These are phyloP conservation scores for Kazachstania viticola DNA, from an alignment of 805 yeast genomes.

Conservation along the genomic window DNA sequence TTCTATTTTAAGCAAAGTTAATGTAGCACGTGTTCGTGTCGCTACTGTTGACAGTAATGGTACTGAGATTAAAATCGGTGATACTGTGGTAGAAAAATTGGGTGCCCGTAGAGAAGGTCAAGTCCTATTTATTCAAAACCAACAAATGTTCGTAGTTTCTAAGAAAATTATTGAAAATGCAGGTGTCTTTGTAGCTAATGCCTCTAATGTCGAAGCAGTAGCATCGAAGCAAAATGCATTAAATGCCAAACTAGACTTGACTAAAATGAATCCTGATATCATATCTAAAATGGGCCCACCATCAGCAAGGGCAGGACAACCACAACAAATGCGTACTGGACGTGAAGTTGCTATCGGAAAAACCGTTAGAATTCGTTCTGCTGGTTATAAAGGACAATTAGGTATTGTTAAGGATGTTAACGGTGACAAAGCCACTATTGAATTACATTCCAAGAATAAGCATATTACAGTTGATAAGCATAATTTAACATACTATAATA, in stretches of 20 bases:
- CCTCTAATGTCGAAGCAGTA: conserved; percentile 68
- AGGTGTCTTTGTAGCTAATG: conserved; percentile 79
- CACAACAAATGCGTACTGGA: conserved; percentile 45
- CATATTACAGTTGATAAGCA: conserved; percentile 74
- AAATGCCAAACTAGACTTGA: conserved; percentile 45
- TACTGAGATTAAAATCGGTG: conserved; percentile 77
- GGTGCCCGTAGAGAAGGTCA: conserved; percentile 86
- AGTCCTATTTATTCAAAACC: conserved; percentile 76
- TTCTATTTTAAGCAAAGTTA: conserved; percentile 70
- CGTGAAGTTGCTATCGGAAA: conserved; percentile 75
- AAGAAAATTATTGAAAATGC: conserved; percentile 72
- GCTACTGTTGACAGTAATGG: conserved; percentile 86
- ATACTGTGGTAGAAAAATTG: conserved; percentile 72
- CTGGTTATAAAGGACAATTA: conserved; percentile 82
- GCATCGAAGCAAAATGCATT: conserved; percentile 66
- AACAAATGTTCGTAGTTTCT: conserved; percentile 67
- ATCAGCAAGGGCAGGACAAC: conserved; percentile 34
- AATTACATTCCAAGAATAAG: conserved; percentile 85
- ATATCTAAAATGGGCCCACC: conserved; percentile 43
- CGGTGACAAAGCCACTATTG: conserved; percentile 84
- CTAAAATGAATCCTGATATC: conserved; percentile 73
- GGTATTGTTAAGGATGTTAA: conserved; percentile 92
- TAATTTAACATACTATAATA: conserved; percentile 62
- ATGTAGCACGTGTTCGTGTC: conserved; percentile 57
- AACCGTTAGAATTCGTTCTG: conserved; percentile 82